These are phyloP conservation scores for Pisolithus orientalis DNA, from an alignment of 768 basidiomycete species.

Conservation along the genomic window DNA sequence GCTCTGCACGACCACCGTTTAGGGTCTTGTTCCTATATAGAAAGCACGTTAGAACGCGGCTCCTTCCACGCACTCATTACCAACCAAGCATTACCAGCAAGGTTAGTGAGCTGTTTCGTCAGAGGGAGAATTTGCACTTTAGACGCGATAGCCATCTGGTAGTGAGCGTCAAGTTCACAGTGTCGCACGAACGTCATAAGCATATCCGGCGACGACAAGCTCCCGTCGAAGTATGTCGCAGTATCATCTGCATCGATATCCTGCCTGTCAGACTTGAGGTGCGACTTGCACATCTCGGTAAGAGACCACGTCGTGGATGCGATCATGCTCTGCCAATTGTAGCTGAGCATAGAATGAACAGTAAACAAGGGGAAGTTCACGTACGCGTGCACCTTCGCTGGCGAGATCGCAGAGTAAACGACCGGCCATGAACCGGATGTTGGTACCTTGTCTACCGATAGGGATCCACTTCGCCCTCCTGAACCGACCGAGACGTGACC, in stretches of 20 bases:
- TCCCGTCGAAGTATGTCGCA: slow-evolving; percentile 81
- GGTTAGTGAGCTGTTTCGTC: slow-evolving; percentile 88
- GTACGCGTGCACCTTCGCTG: slow-evolving; percentile 89
- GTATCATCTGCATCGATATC: slow-evolving; percentile 98
- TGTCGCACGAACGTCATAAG: slow-evolving; percentile 87
- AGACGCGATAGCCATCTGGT: slow-evolving; percentile 92
- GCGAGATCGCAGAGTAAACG: slow-evolving; percentile 88
- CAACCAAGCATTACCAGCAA: slow-evolving; percentile 96
- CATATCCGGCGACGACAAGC: slow-evolving; percentile 64
- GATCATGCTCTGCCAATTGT: slow-evolving; percentile 75
- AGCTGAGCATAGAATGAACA: not conserved
- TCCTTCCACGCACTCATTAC: slow-evolving; percentile 12
- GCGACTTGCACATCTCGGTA: slow-evolving; percentile 92
- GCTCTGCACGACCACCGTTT: slow-evolving; percentile 95
- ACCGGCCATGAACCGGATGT: slow-evolving; percentile 77
- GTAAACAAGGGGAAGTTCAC: slow-evolving; percentile 8
- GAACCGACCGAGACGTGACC: slow-evolving; percentile 91
- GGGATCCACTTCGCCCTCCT: slow-evolving; percentile 76
- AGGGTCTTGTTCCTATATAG: slow-evolving; percentile 85
- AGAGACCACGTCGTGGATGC: slow-evolving; percentile 96
- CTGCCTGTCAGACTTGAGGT: slow-evolving; percentile 79
- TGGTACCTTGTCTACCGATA: slow-evolving; percentile 77
- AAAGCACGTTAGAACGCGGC: not conserved
- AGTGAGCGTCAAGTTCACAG: slow-evolving; percentile 93
- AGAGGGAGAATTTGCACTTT: slow-evolving; percentile 93